These are phyloP conservation scores for Pleurotus eryngii DNA, from an alignment of 768 basidiomycete species.

Conservation along the genomic window DNA sequence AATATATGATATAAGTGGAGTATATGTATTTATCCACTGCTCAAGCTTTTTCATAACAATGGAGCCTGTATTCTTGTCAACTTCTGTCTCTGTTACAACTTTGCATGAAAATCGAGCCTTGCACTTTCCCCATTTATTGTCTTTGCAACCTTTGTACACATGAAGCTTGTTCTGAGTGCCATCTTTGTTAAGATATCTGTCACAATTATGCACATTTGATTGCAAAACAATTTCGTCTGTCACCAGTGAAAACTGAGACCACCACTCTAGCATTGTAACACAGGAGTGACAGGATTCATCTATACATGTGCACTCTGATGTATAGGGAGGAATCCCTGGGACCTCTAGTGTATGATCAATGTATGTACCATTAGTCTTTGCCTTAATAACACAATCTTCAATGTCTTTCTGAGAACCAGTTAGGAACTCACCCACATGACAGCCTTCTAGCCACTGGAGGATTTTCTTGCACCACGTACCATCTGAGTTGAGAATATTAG, in stretches of 20 bases:
- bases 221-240: slow-evolving; percentile 25
- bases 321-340: slow-evolving; percentile 17
- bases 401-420: slow-evolving; percentile 19
- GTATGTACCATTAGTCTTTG: slow-evolving; percentile 8
- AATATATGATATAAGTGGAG: slow-evolving; percentile 20
- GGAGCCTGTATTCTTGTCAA: slow-evolving; percentile 25
- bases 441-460: slow-evolving; percentile 27
- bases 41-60: slow-evolving; percentile 26
- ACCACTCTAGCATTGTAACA: slow-evolving; percentile 9
- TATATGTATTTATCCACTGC: slow-evolving; percentile 26
- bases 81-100: slow-evolving; percentile 2
- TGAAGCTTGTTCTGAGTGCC: slow-evolving; percentile 9
- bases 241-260: slow-evolving; percentile 10
- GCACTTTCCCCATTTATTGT: slow-evolving; percentile 11
- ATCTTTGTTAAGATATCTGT: slow-evolving; percentile 11
- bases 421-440: slow-evolving; percentile 27
- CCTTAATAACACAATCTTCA: background rate
- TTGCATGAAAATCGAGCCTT: slow-evolving; percentile 24
- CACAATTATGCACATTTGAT: slow-evolving; percentile 28
- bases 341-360: slow-evolving; percentile 19
- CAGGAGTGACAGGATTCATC: slow-evolving; percentile 22
- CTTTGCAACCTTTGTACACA: background rate
- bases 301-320: background rate
- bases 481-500: background rate
- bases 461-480: slow-evolving; percentile 16